Percentiles rank a stretch among this genome's conserved stretches.
Conservation (phyloP, 2,329 filamentous ascomycete genomes). For the Metarhizium sp. region DNA sequence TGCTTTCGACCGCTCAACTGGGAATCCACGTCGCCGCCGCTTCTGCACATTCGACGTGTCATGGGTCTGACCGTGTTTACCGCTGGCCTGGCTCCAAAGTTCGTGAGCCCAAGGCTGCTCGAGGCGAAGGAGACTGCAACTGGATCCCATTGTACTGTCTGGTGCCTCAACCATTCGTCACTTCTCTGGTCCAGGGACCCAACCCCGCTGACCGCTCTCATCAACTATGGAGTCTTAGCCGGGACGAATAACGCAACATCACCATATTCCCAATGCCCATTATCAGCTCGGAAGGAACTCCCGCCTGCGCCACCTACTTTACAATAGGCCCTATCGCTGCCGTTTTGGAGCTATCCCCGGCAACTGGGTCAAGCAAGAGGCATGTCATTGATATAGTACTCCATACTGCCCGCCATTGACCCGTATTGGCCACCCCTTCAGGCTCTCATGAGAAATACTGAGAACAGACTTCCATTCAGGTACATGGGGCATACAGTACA, state of each 20-base stretch:
- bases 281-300: background rate
- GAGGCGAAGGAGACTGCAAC: background rate
- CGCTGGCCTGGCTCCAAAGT: background rate
- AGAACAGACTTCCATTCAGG: background rate
- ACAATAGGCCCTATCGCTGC: background rate
- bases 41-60: slow-evolving; percentile 9
- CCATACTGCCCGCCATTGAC: background rate
- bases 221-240: background rate
- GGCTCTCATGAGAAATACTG: background rate
- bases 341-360: background rate
- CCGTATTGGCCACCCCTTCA: background rate
- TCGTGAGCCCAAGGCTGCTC: background rate
- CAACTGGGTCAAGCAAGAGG: background rate
- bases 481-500: background rate
- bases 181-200: background rate
- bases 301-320: slow-evolving; percentile 1
- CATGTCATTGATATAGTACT: background rate
- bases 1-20: slow-evolving; percentile 10
- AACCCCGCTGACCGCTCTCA: slow-evolving; percentile 2
- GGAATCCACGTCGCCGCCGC: slow-evolving; percentile 10
- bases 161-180: background rate
- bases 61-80: slow-evolving; percentile 5
- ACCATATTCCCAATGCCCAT: background rate
- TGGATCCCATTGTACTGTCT: background rate
- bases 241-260: background rate